A percentile compares a stretch with the other conserved stretches of the same genome.
Evolutionary conservation across 2,329 filamentous ascomycete genomes (phyloP).

Genomic region (Fusarium graminum): DNA sequence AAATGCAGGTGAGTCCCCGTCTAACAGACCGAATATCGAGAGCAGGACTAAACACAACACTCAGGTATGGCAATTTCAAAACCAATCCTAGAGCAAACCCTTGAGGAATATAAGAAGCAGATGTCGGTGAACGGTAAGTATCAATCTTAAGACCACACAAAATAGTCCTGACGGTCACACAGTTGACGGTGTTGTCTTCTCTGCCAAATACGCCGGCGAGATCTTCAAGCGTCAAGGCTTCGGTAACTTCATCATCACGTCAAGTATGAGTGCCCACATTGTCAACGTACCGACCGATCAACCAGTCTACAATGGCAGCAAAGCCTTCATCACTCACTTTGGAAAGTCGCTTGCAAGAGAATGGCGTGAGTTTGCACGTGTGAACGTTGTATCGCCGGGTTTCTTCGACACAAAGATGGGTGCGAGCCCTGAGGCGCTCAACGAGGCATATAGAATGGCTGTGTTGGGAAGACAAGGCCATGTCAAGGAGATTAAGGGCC

Average conservation of each 20-base stretch:
- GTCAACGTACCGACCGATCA: conserved; percentile 66
- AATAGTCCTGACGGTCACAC: not conserved
- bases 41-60: not conserved
- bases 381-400: conserved; percentile 62
- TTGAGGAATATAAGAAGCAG: conserved; percentile 64
- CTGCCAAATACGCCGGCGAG: conserved; percentile 59
- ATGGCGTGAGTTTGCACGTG: conserved; percentile 68
- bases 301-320: conserved; percentile 67
- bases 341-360: conserved; percentile 67
- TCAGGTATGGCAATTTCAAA: conserved; percentile 59
- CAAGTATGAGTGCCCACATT: conserved; percentile 62
- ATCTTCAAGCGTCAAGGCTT: conserved; percentile 59
- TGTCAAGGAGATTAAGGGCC: conserved; percentile 74
- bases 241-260: conserved; percentile 65
- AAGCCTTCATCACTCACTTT: conserved; percentile 67
- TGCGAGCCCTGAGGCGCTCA: conserved; percentile 57
- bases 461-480: conserved; percentile 69
- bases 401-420: conserved; percentile 68
- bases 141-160: no score
- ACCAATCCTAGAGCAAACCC: conserved; percentile 65
- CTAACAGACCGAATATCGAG: no score
- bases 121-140: conserved; percentile 66
- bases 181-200: conserved; percentile 64
- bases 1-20: conserved; percentile 51
- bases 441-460: conserved; percentile 65